phyloP scores from a whole-genome alignment of 2,329 filamentous ascomycete genomes.

The Emergomyces pasteurianus region DNA sequence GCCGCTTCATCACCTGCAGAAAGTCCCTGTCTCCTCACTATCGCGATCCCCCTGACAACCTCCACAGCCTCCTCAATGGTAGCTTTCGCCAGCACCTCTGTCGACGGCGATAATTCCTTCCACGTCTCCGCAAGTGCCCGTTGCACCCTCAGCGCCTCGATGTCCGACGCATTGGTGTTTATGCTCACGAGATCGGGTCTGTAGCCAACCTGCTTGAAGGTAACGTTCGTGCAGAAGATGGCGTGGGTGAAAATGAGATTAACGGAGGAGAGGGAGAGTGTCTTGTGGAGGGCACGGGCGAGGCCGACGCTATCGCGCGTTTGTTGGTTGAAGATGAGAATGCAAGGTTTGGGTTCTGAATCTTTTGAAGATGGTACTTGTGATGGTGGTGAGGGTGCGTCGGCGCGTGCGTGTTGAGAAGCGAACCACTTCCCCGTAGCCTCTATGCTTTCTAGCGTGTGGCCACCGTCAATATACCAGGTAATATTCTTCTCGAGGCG shows the following conservation, averaged over 20 bases:
- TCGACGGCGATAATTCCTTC: constrained; percentile 41
- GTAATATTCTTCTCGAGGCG: constrained; percentile 45
- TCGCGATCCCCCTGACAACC: constrained; percentile 38
- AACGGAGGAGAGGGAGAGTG: constrained; percentile 34
- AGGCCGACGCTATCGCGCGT: constrained; percentile 62
- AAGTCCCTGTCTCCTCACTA: constrained; percentile 17
- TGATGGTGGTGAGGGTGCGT: background rate
- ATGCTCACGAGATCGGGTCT: constrained; percentile 51
- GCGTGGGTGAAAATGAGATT: constrained; percentile 53
- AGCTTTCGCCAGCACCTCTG: constrained; percentile 44
- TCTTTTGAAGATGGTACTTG: constrained; percentile 9
- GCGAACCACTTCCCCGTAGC: constrained; percentile 70
- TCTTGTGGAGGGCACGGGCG: constrained; percentile 49
- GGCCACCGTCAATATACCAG: constrained; percentile 81
- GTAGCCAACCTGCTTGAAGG: constrained; percentile 49
- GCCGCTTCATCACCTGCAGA: constrained; percentile 23
- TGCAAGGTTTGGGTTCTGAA: constrained; percentile 33
- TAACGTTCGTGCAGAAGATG: constrained; percentile 71
- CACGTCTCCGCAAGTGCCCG: constrained; percentile 51
- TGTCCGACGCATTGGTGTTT: constrained; percentile 47
- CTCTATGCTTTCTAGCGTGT: constrained; percentile 72
- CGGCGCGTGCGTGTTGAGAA: constrained; percentile 18
- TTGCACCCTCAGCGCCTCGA: constrained; percentile 54
- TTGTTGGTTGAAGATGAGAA: constrained; percentile 87
- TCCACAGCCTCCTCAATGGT: constrained; percentile 61